Base-by-base conservation (phyloP, 352 stramenopile genomes). In the Phytophthora pinifolia region DNA sequence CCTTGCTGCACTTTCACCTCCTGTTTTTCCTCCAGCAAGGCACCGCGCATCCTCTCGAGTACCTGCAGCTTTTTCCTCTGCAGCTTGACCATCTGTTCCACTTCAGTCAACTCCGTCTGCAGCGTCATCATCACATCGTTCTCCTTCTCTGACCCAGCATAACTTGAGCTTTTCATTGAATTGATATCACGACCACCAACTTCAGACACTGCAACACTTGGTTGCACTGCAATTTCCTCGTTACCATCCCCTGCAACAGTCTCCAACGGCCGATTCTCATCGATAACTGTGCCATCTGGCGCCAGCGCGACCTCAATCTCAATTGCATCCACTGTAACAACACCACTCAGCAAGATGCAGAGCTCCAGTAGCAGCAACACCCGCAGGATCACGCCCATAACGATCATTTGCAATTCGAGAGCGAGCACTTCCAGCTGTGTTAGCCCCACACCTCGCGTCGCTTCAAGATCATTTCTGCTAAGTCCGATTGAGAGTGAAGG, bases 21-120 rank as follows among this genome's bases (percentile, higher is more conserved):
- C n/a, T 58, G 12, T 4, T 31, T 22, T 35, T 70, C 54, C 17
- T 76, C 36, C 27, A 72, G 4, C 31, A 37, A 51, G 9, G 29
- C 14, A 0, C 5, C 29, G 12, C 72, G 67, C 25, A 83, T 61
- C 25, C 63, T 51, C 31, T 54, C 36, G 6, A 83, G 51, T 20
- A 75, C 27, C 12, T 57, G 49, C 29, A 83, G 60, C 43, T 79
- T 83, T 45, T 65, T 62, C 27, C 69, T 54, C 33, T 83, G 72
- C 4, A 83, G 34, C 10, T 54, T 53, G n/a, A 83, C 58, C 59
- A 83, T 73, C 30, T 64, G 34, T 10, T 83, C 63, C n/a, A 79
- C 34, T 9, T 34, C 48, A 18, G 46, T 46, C 18, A 83, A 42
- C 31, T 83, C 67, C 8, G 61, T 47, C 14, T 59, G 39, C 20